A percentile compares a stretch with the other conserved stretches of the same genome.
phyloP scores from a whole-genome alignment of 2,329 filamentous ascomycete genomes.

The Penicillium sp. region DNA sequence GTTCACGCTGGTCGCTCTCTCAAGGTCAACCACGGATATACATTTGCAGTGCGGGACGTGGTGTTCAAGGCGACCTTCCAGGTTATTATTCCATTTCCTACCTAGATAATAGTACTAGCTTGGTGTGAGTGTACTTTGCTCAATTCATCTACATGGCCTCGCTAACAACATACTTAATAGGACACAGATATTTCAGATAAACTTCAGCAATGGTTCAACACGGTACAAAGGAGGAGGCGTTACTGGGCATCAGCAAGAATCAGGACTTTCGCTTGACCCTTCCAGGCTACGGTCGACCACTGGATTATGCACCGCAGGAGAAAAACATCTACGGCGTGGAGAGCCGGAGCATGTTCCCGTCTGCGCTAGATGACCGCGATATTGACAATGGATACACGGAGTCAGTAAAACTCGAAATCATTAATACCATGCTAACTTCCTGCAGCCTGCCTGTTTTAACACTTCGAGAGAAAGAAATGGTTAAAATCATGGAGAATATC shows the following conservation, averaged over 20 bases:
- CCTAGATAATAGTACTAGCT: background rate
- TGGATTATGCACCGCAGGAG: conserved; percentile 26
- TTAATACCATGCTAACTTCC: background rate
- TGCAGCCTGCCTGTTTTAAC: conserved; percentile 29
- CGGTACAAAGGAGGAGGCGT: conserved; percentile 6
- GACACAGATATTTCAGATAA: background rate
- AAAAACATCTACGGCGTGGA: conserved; percentile 31
- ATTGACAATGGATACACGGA: conserved; percentile 30
- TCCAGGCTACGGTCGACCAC: conserved; percentile 34
- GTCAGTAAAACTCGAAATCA: conserved; percentile 13
- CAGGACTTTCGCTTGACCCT: conserved; percentile 23
- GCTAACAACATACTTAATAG: background rate
- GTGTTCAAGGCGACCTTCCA: background rate
- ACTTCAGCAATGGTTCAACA: conserved; percentile 23
- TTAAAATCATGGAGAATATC: conserved; percentile 39
- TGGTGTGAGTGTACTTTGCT: background rate
- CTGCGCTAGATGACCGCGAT: conserved; percentile 32
- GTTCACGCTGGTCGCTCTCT: background rate
- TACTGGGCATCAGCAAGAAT: conserved; percentile 6
- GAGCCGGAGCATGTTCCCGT: conserved; percentile 32
- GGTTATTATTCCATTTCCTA: background rate
- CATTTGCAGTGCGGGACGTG: background rate
- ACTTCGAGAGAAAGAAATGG: conserved; percentile 41
- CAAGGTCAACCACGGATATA: background rate
- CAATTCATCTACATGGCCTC: background rate